Evolutionary conservation across 495 filamentous ascomycete genomes (phyloP), one percentile per base, ranked within the genome.

Genomic region (Aspergillus sclerotiicarbonarius): DNA sequence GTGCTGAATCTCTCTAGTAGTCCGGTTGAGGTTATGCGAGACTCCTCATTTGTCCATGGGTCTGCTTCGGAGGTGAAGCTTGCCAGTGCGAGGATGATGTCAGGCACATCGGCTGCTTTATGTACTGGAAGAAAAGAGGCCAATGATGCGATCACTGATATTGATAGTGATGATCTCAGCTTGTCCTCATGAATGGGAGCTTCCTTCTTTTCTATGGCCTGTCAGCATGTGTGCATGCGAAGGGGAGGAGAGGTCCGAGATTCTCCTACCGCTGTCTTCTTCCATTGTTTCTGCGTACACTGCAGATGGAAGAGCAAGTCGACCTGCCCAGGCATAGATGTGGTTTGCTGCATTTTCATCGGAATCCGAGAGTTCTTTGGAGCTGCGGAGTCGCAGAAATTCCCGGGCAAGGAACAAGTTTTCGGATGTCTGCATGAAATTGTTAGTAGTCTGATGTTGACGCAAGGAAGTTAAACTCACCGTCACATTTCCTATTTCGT

Each of bases 11-110:
- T 62, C 3, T 74, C 62, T 18, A 86, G 71, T 6, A 89, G 57
- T 1, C 62, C 39, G 13, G 67, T 67, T 0, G 82, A 75, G 3
- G 62, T 58, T 7, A 58, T 37, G 6, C 58, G 51, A 21, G 69
- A 62, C 30, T 71, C 60, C n/a, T 59, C 32, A 2, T 75, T 79
- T 30, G 76, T 76, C 86, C 86, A 90, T 29, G 77, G 75, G 63
- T 88, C 80, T 20, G 64, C 18, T 20, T 62, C 2, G 39, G 80
- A 76, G 4, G 79, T 78, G 67, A 81, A 87, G 60, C 73, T 72
- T 15, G 75, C 73, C 45, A 76, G 51, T 20, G 75, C 68, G 35
- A 76, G 45, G 16, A 78, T 39, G 44, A 72, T 59, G 52, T 70
- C 62, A 1, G 62, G 50, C 8, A 60, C 37, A 33, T 59, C 64